Evolutionary conservation across 768 basidiomycete genomes (phyloP).

Genomic region (Austroboletus festivus): DNA sequence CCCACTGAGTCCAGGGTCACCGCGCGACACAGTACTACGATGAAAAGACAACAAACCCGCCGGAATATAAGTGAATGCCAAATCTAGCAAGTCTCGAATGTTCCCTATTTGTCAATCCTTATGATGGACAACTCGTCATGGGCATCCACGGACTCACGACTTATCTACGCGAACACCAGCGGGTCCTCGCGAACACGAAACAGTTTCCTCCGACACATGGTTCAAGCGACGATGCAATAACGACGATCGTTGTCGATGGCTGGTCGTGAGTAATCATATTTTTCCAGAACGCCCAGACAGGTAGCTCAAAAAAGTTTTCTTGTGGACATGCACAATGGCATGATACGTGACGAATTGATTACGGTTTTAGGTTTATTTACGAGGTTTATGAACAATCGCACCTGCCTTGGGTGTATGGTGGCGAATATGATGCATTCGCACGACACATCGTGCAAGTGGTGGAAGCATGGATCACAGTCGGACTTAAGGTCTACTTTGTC

Average conservation of each 20-base stretch:
- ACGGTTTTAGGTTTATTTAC: constrained; percentile 64
- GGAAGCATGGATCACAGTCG: constrained; percentile 64
- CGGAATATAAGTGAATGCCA: no score
- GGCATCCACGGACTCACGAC: constrained; percentile 53
- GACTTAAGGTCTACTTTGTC: constrained; percentile 67
- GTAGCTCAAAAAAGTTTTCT: no score
- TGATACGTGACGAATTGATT: no score
- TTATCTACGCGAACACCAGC: constrained; percentile 46
- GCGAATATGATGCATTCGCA: constrained; percentile 64
- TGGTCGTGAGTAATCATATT: constrained; percentile 69
- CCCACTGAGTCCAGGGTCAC: no score
- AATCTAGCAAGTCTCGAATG: no score
- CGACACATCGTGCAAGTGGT: constrained; percentile 49
- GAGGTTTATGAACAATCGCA: constrained; percentile 55
- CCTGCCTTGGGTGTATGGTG: constrained; percentile 84
- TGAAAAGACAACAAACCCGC: no score
- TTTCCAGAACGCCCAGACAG: not conserved
- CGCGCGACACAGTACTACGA: no score
- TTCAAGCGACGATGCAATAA: constrained; percentile 15
- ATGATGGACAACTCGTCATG: constrained; percentile 35
- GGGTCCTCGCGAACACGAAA: constrained; percentile 36
- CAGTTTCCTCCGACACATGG: constrained; percentile 21
- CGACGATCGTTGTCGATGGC: constrained; percentile 71
- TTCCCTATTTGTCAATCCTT: constrained; percentile 5
- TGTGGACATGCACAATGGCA: no score